A percentile compares a stretch with the other conserved stretches of the same genome.
Evolutionary conservation across 2,329 filamentous ascomycete species (phyloP).

Genomic region (Aspergillus jensenii): DNA sequence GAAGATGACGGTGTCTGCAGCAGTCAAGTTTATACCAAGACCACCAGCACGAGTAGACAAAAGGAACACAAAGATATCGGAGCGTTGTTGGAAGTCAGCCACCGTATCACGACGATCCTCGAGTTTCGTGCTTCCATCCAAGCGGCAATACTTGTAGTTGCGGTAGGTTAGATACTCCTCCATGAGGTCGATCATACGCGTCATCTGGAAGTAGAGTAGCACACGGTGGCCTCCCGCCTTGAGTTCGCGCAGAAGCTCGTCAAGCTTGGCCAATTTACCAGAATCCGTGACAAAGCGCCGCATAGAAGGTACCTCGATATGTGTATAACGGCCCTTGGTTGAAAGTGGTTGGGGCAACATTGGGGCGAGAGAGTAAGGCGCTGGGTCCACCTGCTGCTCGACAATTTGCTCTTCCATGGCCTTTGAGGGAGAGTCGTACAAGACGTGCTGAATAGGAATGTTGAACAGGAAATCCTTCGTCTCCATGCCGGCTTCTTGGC

Average conservation of each 20-base stretch:
- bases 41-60: slow-evolving; percentile 95
- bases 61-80: slow-evolving; percentile 96
- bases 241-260: slow-evolving; percentile 80
- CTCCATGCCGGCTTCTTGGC: slow-evolving; percentile 64
- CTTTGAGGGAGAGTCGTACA: slow-evolving; percentile 65
- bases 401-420: slow-evolving; percentile 72
- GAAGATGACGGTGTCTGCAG: slow-evolving; percentile 97
- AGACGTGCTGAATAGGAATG: slow-evolving; percentile 65
- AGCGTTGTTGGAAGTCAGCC: slow-evolving; percentile 89
- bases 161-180: slow-evolving; percentile 98
- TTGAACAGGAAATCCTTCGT: slow-evolving; percentile 75
- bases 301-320: slow-evolving; percentile 94
- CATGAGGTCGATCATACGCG: slow-evolving; percentile 98
- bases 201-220: slow-evolving; percentile 99
- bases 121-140: slow-evolving; percentile 95
- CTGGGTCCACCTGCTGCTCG: slow-evolving; percentile 66
- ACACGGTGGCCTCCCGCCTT: slow-evolving; percentile 93
- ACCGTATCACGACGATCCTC: slow-evolving; percentile 97
- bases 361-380: slow-evolving; percentile 58
- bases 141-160: slow-evolving; percentile 96
- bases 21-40: slow-evolving; percentile 95
- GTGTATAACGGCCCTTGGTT: slow-evolving; percentile 80
- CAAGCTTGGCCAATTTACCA: slow-evolving; percentile 89
- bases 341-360: slow-evolving; percentile 78
- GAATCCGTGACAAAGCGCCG: slow-evolving; percentile 95